Evolutionary conservation across 306 rosid genomes (phyloP).

Genomic region (Sicyos baderoa): DNA sequence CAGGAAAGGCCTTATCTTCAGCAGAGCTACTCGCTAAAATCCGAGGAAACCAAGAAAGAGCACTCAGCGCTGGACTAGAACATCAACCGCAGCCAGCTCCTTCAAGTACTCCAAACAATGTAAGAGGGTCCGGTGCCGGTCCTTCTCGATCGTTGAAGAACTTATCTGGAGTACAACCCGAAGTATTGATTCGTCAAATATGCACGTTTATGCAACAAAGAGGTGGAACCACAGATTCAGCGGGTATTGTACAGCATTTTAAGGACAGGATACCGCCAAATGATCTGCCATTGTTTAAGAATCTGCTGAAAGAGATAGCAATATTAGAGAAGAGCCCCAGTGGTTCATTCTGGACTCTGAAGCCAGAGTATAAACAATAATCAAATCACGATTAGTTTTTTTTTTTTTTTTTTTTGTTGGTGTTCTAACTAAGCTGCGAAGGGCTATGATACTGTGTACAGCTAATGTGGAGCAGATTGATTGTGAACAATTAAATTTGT

Average conservation of each 20-base stretch:
- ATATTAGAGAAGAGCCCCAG: slow-evolving; percentile 46
- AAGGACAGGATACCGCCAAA: slow-evolving; percentile 61
- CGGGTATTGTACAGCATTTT: slow-evolving; percentile 72
- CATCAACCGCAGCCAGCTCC: slow-evolving; percentile 41
- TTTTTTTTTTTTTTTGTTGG: not conserved
- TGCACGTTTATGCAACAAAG: slow-evolving; percentile 71
- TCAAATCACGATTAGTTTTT: not conserved
- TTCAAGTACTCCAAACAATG: slow-evolving; percentile 31
- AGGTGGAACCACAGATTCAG: slow-evolving; percentile 61
- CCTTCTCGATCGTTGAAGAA: slow-evolving; percentile 43
- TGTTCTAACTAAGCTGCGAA: not conserved
- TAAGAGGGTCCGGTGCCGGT: slow-evolving; percentile 35
- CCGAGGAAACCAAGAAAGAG: slow-evolving; percentile 66
- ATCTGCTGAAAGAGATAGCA: slow-evolving; percentile 87
- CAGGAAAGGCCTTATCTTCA: slow-evolving; percentile 78
- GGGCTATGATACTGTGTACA: not conserved
- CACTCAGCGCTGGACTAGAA: slow-evolving; percentile 59
- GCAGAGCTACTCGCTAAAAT: slow-evolving; percentile 63
- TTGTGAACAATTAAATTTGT: not conserved
- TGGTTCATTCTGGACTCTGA: slow-evolving; percentile 72
- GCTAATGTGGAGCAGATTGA: not conserved
- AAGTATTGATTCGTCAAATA: slow-evolving; percentile 69
- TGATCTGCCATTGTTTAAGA: slow-evolving; percentile 87
- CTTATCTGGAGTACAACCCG: slow-evolving; percentile 55
- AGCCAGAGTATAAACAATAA: slow-evolving; percentile 55